Conservation (phyloP, 2,329 filamentous ascomycete genomes). For the Cephalotrichum gorgonifer region DNA sequence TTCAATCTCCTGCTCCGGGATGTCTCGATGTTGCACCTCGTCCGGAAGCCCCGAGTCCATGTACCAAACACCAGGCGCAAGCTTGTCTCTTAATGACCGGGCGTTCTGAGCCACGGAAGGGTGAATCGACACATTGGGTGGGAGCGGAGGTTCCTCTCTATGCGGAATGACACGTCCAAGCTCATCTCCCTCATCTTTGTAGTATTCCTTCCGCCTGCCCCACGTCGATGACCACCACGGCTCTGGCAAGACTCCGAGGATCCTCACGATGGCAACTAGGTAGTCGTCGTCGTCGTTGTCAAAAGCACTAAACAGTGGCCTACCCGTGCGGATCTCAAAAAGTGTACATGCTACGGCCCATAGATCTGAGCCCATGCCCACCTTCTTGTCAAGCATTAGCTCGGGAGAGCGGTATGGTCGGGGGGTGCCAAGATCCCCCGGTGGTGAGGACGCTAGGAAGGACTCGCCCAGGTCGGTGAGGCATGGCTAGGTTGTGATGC, state of each 20-base stretch:
- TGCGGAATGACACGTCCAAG: constrained; percentile 7
- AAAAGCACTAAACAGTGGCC: constrained; percentile 16
- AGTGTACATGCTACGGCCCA: constrained; percentile 23
- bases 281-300: constrained; percentile 18
- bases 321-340: constrained; percentile 19
- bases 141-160: constrained; percentile 3
- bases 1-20: constrained; percentile 10
- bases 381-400: constrained; percentile 11
- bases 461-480: constrained; percentile 1
- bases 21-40: constrained; percentile 3
- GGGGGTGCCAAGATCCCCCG: constrained; percentile 15
- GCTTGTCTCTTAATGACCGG: constrained; percentile 9
- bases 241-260: constrained; percentile 20
- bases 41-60: neutral
- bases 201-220: constrained; percentile 12
- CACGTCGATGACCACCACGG: constrained; percentile 19
- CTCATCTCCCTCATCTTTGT: constrained; percentile 12
- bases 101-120: neutral
- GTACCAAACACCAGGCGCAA: constrained; percentile 7
- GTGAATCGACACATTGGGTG: neutral
- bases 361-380: constrained; percentile 15
- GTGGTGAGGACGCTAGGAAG: neutral
- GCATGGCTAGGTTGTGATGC: neutral
- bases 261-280: constrained; percentile 14
- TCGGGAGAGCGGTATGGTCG: constrained; percentile 19